These are phyloP conservation scores for Solanum arcanum DNA, from an alignment of 257 asterid species.

Conservation along the genomic window DNA sequence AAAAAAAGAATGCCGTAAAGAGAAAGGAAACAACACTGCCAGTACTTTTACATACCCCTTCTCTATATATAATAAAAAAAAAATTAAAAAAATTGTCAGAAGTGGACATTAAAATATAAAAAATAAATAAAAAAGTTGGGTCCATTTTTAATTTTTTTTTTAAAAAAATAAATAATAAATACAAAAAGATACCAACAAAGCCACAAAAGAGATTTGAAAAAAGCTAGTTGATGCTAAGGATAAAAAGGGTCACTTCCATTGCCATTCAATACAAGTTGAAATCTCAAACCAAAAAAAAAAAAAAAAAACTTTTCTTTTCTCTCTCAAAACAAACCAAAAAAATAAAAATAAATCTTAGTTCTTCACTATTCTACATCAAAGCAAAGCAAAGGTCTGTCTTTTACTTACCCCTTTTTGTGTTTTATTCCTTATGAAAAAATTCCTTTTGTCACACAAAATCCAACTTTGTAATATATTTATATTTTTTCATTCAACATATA, in stretches of 20 bases:
- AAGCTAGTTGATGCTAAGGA: constrained; percentile 12
- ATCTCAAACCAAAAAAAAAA: too few relatives aligned
- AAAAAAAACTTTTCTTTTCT: background rate
- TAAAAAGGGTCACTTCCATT: constrained; percentile 29
- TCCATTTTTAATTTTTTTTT: background rate
- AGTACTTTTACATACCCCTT: constrained; percentile 33
- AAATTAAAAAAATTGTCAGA: background rate
- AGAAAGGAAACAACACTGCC: constrained; percentile 58
- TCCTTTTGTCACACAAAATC: constrained; percentile 20
- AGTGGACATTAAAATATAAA: constrained; percentile 3
- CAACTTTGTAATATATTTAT: constrained; percentile 7
- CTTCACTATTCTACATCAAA: background rate
- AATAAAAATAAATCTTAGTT: background rate
- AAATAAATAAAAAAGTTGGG: background rate
- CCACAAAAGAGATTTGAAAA: constrained; percentile 15
- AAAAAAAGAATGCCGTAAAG: constrained; percentile 52
- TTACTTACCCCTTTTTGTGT: constrained; percentile 10
- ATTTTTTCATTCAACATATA: background rate
- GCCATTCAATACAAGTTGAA: background rate
- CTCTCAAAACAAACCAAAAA: background rate
- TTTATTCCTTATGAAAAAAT: constrained; percentile 3
- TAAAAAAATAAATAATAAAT: background rate
- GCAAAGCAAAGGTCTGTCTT: constrained; percentile 9
- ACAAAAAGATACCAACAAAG: constrained; percentile 31
- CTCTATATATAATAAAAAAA: constrained; percentile 6